phyloP scores from a whole-genome alignment of 2,329 filamentous ascomycete genomes.

The Aspergillus awamori region DNA sequence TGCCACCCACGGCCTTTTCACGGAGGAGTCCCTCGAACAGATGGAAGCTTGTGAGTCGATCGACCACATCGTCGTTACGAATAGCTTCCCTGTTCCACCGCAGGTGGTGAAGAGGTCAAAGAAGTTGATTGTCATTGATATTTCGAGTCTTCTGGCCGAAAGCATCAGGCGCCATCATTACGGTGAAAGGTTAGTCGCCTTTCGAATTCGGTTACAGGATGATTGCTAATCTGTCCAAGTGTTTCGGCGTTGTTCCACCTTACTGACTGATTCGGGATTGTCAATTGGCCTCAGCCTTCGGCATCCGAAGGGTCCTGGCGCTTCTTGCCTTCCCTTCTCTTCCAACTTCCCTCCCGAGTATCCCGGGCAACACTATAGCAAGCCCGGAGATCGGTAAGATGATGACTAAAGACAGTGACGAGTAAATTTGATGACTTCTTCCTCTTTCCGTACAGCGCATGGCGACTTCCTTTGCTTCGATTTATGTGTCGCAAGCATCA shows the following conservation, averaged over 20 bases:
- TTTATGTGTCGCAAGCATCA: slow-evolving; percentile 2
- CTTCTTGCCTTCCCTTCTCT: slow-evolving; percentile 9
- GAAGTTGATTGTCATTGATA: slow-evolving; percentile 87
- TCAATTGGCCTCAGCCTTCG: slow-evolving; percentile 2
- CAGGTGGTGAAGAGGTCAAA: slow-evolving; percentile 69
- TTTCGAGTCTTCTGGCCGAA: slow-evolving; percentile 85
- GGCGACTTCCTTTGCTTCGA: slow-evolving; percentile 4
- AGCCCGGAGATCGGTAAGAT: slow-evolving; percentile 22
- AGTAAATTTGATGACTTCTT: slow-evolving; percentile 24
- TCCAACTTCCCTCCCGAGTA: not conserved
- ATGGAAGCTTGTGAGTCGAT: slow-evolving; percentile 93
- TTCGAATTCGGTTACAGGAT: slow-evolving; percentile 31
- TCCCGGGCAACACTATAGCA: slow-evolving; percentile 12
- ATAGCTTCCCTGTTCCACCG: slow-evolving; percentile 88
- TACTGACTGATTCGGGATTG: slow-evolving; percentile 50
- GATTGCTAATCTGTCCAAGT: slow-evolving; percentile 36
- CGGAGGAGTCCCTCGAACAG: slow-evolving; percentile 83
- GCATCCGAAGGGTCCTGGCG: not conserved
- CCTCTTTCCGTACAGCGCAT: slow-evolving; percentile 17
- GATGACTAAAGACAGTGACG: slow-evolving; percentile 28
- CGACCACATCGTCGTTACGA: slow-evolving; percentile 90
- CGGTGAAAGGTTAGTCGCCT: slow-evolving; percentile 75
- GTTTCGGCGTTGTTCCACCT: slow-evolving; percentile 64
- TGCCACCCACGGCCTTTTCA: slow-evolving; percentile 94
- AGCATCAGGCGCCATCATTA: slow-evolving; percentile 96